Evolutionary conservation across 805 yeast species (phyloP), one percentile per base, ranked within the genome.

Genomic region (Candida andamanensis): DNA sequence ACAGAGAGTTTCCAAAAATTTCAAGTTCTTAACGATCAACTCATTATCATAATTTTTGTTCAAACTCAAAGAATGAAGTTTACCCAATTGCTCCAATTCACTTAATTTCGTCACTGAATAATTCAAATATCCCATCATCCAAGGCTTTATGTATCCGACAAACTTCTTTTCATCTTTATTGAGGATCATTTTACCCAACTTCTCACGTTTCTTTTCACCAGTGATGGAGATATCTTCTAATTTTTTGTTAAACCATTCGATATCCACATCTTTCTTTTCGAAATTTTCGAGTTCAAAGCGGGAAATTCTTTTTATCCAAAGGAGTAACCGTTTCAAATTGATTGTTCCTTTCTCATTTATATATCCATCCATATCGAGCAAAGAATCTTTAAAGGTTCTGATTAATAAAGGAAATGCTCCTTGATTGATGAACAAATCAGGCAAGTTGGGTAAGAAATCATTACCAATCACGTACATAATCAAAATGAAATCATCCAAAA

Each of bases 401-500:
- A 92, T 68, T 49, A 92, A 69, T 18, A 87, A 72, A n/a, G 97
- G 95, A 64, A 92, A 84, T 1, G 97, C 98, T 46, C 97, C 97
- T 47, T 89, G 92, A 53, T 87, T 89, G 44, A 92, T 72, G 54
- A 85, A 89, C 46, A 92, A 69, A 57, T 89, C 95, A 0, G 99
- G 98, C 46, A 94, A 72, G 54, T 92, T 85, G 16, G 99, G 98
- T 51, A 92, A 72, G 78, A 92, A 92, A 71, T 92, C 99, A 53
- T 92, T 92, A 49, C 99, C 99, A 47, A 92, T 85, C 40, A 92
- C 95, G 52, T 85, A 89, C 80, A 86, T 76, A 47, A 90, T 81
- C 39, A 92, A 67, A 42, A 92, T 85, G 45, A 90, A 86, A 56
- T 92, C 99, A 59, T 92, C 99, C 42, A 92, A 60, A 16, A 87